Evolutionary conservation across 345 rosid species (phyloP).

Genomic region (Syzygium aromaticum): DNA sequence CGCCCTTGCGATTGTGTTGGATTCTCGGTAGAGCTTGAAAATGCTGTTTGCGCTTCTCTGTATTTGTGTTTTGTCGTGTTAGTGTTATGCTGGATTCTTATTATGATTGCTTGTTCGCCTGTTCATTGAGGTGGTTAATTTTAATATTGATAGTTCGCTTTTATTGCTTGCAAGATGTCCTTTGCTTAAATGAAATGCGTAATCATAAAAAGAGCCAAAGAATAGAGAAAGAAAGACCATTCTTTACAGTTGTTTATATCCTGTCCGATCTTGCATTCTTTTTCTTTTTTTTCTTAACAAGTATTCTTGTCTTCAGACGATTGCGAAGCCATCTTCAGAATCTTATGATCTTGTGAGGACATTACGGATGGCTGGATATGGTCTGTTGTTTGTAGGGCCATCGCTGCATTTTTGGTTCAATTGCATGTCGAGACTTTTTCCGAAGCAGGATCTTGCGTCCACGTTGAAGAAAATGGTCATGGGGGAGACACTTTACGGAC

Average conservation of each 20-base stretch:
- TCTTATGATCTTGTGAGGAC: constrained; percentile 74
- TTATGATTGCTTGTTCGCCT: neutral
- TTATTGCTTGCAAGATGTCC: neutral
- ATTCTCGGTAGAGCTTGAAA: neutral
- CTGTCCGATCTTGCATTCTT: neutral
- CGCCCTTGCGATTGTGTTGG: neutral
- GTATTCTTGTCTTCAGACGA: constrained; percentile 23
- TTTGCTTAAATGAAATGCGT: neutral
- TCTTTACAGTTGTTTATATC: neutral
- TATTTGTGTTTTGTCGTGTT: neutral
- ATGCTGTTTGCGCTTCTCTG: neutral
- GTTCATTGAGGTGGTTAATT: neutral
- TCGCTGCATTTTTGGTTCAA: constrained; percentile 83
- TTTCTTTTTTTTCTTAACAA: neutral
- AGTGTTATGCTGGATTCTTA: neutral
- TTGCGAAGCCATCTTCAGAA: constrained; percentile 24
- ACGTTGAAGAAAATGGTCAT: constrained; percentile 81
- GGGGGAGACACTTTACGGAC: constrained; percentile 74
- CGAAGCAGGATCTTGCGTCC: constrained; percentile 62
- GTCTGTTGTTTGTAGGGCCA: constrained; percentile 68
- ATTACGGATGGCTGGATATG: constrained; percentile 82
- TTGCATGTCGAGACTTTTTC: constrained; percentile 59
- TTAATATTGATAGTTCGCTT: neutral
- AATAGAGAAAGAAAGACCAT: neutral
- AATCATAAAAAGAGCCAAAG: neutral